Evolutionary conservation across 805 yeast species (phyloP).

Genomic region (Candida peoriensis): DNA sequence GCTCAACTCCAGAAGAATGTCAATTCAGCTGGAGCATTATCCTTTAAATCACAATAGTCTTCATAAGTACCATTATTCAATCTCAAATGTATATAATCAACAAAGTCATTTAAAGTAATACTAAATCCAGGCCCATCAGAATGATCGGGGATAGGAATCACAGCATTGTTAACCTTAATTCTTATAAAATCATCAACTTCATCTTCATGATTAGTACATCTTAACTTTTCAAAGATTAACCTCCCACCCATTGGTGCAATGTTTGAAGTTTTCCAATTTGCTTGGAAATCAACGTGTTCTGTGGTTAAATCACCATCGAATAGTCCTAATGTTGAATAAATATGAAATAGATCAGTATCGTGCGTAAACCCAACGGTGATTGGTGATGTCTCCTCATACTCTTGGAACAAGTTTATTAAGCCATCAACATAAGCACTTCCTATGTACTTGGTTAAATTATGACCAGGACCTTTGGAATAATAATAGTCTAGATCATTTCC

Average conservation of each 20-base stretch:
- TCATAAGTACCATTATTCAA: slow-evolving; percentile 12
- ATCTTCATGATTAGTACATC: slow-evolving; percentile 26
- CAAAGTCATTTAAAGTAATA: slow-evolving; percentile 29
- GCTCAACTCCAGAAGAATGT: no score
- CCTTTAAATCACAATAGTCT: slow-evolving; percentile 14
- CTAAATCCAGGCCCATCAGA: slow-evolving; percentile 44
- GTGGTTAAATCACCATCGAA: slow-evolving; percentile 34
- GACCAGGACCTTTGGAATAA: slow-evolving; percentile 46
- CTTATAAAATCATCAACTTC: slow-evolving; percentile 33
- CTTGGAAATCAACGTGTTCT: slow-evolving; percentile 39
- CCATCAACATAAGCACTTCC: slow-evolving; percentile 47
- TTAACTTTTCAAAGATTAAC: slow-evolving; percentile 39
- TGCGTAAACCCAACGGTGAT: slow-evolving; percentile 47
- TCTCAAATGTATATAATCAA: slow-evolving; percentile 9
- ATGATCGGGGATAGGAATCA: slow-evolving; percentile 38
- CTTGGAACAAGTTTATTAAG: slow-evolving; percentile 37
- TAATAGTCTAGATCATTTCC: slow-evolving; percentile 36
- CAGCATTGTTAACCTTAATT: slow-evolving; percentile 43
- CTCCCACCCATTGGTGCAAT: slow-evolving; percentile 51
- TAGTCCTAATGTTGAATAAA: slow-evolving; percentile 45
- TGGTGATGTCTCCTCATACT: slow-evolving; percentile 28
- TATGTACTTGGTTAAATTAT: slow-evolving; percentile 32
- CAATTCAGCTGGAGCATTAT: no score
- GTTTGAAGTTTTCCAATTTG: slow-evolving; percentile 40
- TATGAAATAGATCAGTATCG: slow-evolving; percentile 51